Base-by-base conservation (phyloP, 176 grass and related monocot genomes). In the Puya raimondii region DNA sequence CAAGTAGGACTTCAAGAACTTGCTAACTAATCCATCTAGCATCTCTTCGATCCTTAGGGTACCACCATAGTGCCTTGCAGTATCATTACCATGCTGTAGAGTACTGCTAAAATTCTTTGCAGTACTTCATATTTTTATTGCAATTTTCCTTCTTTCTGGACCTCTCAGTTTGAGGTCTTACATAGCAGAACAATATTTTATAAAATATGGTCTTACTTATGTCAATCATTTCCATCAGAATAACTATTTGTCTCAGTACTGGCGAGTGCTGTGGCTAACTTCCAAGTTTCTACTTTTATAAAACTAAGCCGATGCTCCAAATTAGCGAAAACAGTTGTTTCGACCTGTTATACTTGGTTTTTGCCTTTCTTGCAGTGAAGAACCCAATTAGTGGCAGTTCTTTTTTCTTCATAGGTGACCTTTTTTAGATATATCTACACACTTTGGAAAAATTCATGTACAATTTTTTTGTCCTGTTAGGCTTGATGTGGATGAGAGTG, bases 401-500 rank as follows among this genome's bases (percentile, higher is more conserved):
- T 61, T 61, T 61, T 61, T 61, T 22, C 56, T 22, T 61, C 21
- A 16, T 61, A 18, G 33, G 33, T 7, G 33, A 42, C 56, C 16
- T 20, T 18, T 59, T 18, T 22, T 61, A 22, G 21, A 20, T 20
- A 61, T 61, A n/a, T 61, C 4, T 61, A 21, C 16, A 20, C 16
- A 61, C 21, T 16, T 20, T 47, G 22, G 12, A 66, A 66, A 33
- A 29, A 66, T 25, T 42, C 22, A 66, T 33, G 22, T 66, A 58
- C 33, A 42, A 42, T 42, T 42, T 42, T 42, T 42, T 42, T 26
- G 25, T 20, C 21, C 56, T 61, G 9, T 20, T 65, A 96, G 93
- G 67, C 84, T 93, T 70, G 78, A 84, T 76, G 94, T 99, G 58
- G 80, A 81, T 76, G 82, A 88, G 2, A 79, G 84, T 86, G 94